Evolutionary conservation across 2,329 filamentous ascomycete genomes (phyloP), one percentile per base, ranked within the genome.

Genomic region (Verticillium nubilum): DNA sequence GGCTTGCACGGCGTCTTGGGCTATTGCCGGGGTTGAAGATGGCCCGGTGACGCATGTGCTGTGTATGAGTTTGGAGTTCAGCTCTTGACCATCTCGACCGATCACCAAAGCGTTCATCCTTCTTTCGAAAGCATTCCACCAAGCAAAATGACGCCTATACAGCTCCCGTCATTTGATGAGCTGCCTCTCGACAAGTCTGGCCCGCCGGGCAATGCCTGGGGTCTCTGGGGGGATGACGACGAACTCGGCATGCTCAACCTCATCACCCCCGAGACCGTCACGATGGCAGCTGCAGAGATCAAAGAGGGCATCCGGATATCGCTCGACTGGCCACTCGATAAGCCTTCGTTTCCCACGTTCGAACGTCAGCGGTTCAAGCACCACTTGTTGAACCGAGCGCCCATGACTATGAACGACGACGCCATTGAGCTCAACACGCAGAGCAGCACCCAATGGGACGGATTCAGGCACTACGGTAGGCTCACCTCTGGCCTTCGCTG

Each of bases 201-300:
- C 0, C 80, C 81, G 6, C 73, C 69, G 2, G 78, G 79, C 7
- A 85, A 85, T 59, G 80, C 83, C 5, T 86, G 83, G 83, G 81
- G 81, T 1, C 75, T 83, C 4, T 84, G 81, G 62, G 82, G 81
- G 2, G 66, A 72, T 5, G 59, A 72, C 2, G 82, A 85, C 60
- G 72, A 84, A 63, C 72, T 82, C 12, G 83, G 83, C 26, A 82
- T 79, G 65, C 72, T 86, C 1, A 85, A 85, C 66, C 73, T 83
- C 2, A 73, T 85, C 58, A 85, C 81, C 50, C 78, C 81, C 1
- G 74, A 82, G 1, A 70, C 80, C 27, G 62, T 64, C 33, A 61
- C 57, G 15, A 56, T 55, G 0, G 61, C 62, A 2, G 57, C 62
- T 5, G 57, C 61, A 25, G 61, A 64, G 28, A 63, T 64, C 31